Percentiles rank a stretch among this genome's conserved stretches.
phyloP scores from a whole-genome alignment of 2,329 filamentous ascomycete genomes.

The Aspergillus terreus region DNA sequence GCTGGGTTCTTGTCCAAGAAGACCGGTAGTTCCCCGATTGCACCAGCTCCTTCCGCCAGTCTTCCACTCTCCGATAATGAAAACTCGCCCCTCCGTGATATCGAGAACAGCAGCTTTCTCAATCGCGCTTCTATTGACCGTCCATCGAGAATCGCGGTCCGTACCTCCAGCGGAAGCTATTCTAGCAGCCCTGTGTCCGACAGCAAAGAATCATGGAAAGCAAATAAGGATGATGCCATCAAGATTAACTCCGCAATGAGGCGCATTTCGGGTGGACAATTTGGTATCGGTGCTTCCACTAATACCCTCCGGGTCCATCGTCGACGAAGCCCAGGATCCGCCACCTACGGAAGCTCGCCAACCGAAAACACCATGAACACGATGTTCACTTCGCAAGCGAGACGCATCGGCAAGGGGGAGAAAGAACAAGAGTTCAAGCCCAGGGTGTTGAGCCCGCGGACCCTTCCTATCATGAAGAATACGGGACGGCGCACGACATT shows the following conservation, averaged over 20 bases:
- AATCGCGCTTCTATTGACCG: constrained; percentile 46
- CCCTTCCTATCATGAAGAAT: constrained; percentile 56
- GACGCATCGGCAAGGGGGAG: constrained; percentile 63
- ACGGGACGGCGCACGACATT: constrained; percentile 42
- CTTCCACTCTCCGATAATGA: constrained; percentile 59
- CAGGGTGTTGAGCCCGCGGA: constrained; percentile 60
- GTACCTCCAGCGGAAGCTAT: constrained; percentile 37
- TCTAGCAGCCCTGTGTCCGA: constrained; percentile 41
- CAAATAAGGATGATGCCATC: constrained; percentile 49
- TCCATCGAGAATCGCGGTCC: constrained; percentile 35
- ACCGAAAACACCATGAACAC: constrained; percentile 55
- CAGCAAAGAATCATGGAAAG: constrained; percentile 47
- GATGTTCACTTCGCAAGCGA: constrained; percentile 64
- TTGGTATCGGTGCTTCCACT: constrained; percentile 35
- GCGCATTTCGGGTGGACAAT: constrained; percentile 47
- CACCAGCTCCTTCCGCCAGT: constrained; percentile 55
- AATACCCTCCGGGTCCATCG: constrained; percentile 46
- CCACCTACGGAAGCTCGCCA: constrained; percentile 50
- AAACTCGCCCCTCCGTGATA: constrained; percentile 52
- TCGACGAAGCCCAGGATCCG: constrained; percentile 54
- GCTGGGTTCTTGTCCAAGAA: constrained; percentile 77
- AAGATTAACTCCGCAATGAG: constrained; percentile 56
- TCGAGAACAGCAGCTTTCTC: constrained; percentile 48
- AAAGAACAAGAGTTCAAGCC: constrained; percentile 54
- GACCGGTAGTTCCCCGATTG: constrained; percentile 62